phyloP scores from a whole-genome alignment of 768 basidiomycete genomes.

The Macrolepiota albuminosa region DNA sequence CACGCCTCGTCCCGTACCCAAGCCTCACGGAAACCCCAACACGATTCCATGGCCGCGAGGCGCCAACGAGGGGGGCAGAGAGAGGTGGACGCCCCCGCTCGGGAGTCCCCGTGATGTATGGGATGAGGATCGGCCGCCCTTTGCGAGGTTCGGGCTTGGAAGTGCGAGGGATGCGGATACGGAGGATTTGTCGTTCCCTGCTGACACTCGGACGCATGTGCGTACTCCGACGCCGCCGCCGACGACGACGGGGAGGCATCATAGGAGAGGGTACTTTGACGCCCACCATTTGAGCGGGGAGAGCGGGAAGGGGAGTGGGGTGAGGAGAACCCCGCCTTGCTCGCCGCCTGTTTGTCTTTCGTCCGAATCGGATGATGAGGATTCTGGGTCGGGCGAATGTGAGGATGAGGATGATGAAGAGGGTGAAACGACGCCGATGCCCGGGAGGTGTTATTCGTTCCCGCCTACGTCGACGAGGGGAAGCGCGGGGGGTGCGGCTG shows the following conservation, averaged over 20 bases:
- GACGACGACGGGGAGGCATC: constrained; percentile 33
- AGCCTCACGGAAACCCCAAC: constrained; percentile 21
- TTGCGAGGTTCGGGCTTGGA: not conserved
- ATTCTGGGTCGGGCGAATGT: not conserved
- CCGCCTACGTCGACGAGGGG: constrained; percentile 17
- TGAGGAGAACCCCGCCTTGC: constrained; percentile 47
- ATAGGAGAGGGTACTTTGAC: constrained; percentile 51
- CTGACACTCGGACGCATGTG: not conserved
- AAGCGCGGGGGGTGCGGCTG: not conserved
- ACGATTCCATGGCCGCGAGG: constrained; percentile 38
- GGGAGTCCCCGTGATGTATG: constrained; percentile 49
- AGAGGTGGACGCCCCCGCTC: constrained; percentile 18
- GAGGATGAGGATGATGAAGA: not conserved
- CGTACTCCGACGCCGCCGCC: not conserved
- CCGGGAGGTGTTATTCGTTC: constrained; percentile 32
- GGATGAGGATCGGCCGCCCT: not conserved
- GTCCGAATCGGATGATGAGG: constrained; percentile 1
- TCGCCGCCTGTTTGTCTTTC: constrained; percentile 28
- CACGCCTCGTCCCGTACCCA: not conserved
- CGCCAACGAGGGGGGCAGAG: constrained; percentile 4
- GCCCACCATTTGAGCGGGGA: constrained; percentile 1
- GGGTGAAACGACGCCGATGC: constrained; percentile 21
- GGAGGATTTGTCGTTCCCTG: constrained; percentile 25
- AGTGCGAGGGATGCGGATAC: constrained; percentile 9
- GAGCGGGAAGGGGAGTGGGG: constrained; percentile 1